phyloP scores from a whole-genome alignment of 164 flowering plant genomes.

The Tetrastigma voinierianum region DNA sequence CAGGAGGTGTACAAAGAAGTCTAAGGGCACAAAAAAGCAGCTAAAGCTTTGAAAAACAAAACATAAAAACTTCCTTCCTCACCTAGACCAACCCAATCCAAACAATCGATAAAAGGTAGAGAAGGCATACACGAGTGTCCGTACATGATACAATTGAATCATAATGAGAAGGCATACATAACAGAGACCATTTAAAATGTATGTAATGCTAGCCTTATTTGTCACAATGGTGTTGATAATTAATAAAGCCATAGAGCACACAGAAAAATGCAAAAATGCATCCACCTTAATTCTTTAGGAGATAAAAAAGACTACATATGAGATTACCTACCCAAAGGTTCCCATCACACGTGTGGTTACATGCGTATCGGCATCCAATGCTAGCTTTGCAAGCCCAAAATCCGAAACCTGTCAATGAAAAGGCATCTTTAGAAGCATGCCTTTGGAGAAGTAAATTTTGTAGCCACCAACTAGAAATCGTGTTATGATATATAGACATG shows the following conservation, averaged over 20 bases:
- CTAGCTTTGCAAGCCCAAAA: slow-evolving; percentile 73
- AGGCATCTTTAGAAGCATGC: not conserved
- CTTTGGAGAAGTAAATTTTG: too few species aligned
- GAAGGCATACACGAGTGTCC: too few species aligned
- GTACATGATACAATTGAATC: not conserved
- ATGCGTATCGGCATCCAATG: slow-evolving; percentile 58
- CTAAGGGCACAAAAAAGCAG: too few species aligned
- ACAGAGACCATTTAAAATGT: not conserved
- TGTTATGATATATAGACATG: too few species aligned
- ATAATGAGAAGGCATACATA: not conserved
- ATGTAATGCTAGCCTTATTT: not conserved
- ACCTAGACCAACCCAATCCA: too few species aligned
- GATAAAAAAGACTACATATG: not conserved
- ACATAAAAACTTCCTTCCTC: too few species aligned
- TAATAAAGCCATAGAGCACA: not conserved
- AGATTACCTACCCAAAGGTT: slow-evolving; percentile 60
- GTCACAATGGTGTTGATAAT: not conserved
- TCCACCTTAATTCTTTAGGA: not conserved
- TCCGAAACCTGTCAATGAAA: slow-evolving; percentile 54
- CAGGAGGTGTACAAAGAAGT: too few species aligned
- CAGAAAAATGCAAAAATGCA: not conserved
- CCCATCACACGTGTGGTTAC: slow-evolving; percentile 82
- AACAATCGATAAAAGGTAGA: too few species aligned
- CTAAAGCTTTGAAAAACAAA: too few species aligned
- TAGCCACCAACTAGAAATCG: too few species aligned